Percentiles rank a stretch among this genome's conserved stretches.
Conservation (phyloP, 106 monocot genomes). For the Dactylorhiza incarnata region DNA sequence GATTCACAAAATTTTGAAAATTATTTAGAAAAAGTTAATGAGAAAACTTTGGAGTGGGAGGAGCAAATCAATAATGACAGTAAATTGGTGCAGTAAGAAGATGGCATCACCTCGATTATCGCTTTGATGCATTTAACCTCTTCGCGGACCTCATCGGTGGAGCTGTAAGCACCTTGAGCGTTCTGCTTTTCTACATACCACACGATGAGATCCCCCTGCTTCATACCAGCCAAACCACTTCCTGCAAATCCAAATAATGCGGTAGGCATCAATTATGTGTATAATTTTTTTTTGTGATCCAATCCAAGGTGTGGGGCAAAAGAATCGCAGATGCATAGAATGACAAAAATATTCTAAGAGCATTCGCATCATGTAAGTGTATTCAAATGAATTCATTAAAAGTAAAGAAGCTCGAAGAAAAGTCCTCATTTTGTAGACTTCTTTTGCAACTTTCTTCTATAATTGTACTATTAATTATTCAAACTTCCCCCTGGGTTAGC, state of each 20-base stretch:
- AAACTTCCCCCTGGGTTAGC: too few relatives aligned
- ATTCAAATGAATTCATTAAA: too few relatives aligned
- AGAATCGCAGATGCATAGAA: too few relatives aligned
- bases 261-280: too few relatives aligned
- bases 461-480: too few relatives aligned
- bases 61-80: neutral
- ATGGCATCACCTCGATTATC: conserved; percentile 73
- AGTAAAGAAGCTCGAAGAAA: too few relatives aligned
- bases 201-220: conserved; percentile 75
- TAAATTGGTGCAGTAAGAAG: neutral
- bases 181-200: conserved; percentile 92
- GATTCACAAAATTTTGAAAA: conserved; percentile 8
- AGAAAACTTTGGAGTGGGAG: neutral
- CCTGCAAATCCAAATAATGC: conserved; percentile 29
- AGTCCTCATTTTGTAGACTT: too few relatives aligned
- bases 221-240: conserved; percentile 93
- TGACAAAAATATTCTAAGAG: too few relatives aligned
- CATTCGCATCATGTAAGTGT: too few relatives aligned
- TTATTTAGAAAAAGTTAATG: too few relatives aligned
- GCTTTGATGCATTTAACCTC: conserved; percentile 88
- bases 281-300: neutral
- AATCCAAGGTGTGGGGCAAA: neutral
- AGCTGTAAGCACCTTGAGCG: conserved; percentile 45
- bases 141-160: conserved; percentile 65
- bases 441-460: too few relatives aligned